These are phyloP conservation scores for Clohesyomyces aquaticus DNA, from an alignment of 495 filamentous ascomycete species.

Conservation along the genomic window DNA sequence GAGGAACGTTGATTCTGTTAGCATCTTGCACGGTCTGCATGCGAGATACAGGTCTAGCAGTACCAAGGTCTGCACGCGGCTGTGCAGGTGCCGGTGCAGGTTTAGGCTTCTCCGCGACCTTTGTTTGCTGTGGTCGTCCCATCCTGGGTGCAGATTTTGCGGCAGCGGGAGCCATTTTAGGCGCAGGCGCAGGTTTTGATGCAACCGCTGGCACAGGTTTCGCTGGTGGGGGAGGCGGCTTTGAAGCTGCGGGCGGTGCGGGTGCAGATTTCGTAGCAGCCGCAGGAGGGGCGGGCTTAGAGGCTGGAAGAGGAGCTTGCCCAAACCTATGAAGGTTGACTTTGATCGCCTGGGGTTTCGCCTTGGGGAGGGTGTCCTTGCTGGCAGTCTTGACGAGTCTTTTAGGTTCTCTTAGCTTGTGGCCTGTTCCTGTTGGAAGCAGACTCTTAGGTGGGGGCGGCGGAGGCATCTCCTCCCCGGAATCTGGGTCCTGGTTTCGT, in stretches of 20 bases:
- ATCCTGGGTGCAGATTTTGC: slow-evolving; percentile 22
- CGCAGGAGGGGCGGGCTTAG: slow-evolving; percentile 15
- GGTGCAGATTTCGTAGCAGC: slow-evolving; percentile 8
- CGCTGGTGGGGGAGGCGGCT: slow-evolving; percentile 1
- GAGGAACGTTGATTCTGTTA: slow-evolving; percentile 55
- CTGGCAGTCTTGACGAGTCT: slow-evolving; percentile 67
- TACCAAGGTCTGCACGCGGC: slow-evolving; percentile 56
- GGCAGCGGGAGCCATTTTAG: slow-evolving; percentile 7
- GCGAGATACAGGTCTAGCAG: slow-evolving; percentile 57
- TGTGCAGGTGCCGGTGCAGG: slow-evolving; percentile 21
- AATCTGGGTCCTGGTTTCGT: slow-evolving; percentile 48
- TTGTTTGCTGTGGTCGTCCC: slow-evolving; percentile 21
- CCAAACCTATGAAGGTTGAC: slow-evolving; percentile 63
- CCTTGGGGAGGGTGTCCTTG: slow-evolving; percentile 66
- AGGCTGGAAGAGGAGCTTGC: slow-evolving; percentile 17
- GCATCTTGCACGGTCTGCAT: slow-evolving; percentile 59
- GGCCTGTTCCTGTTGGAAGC: slow-evolving; percentile 51
- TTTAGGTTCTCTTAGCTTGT: slow-evolving; percentile 61
- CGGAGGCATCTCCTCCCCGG: slow-evolving; percentile 56
- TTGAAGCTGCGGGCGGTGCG: slow-evolving; percentile 8
- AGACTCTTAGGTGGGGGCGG: slow-evolving; percentile 62
- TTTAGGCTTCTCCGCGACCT: slow-evolving; percentile 27
- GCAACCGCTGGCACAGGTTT: no score
- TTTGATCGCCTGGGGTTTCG: slow-evolving; percentile 74
- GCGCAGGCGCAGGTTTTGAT: slow-evolving; percentile 1